phyloP scores from a whole-genome alignment of 2,329 filamentous ascomycete genomes.

The Alternaria alternata region DNA sequence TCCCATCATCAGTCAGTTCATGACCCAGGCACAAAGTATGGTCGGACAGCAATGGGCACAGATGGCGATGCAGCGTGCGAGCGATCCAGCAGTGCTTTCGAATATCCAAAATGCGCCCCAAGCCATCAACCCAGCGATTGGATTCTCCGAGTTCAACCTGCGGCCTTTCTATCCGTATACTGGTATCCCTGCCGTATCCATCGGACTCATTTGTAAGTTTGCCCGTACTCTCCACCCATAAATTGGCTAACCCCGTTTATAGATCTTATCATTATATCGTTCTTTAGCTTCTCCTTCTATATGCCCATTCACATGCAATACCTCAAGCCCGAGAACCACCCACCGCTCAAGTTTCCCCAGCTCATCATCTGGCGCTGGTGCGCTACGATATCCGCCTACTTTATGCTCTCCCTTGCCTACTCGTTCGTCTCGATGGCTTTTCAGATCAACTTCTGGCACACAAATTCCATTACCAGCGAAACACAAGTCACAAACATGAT shows the following conservation, averaged over 20 bases:
- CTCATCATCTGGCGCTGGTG: conserved; percentile 66
- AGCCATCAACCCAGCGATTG: conserved; percentile 64
- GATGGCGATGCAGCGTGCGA: conserved; percentile 54
- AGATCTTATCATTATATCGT: conserved; percentile 71
- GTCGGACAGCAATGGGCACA: conserved; percentile 60
- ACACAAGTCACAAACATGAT: conserved; percentile 51
- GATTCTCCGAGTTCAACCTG: conserved; percentile 65
- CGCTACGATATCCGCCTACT: conserved; percentile 65
- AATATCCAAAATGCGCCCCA: conserved; percentile 61
- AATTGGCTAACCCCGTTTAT: neutral
- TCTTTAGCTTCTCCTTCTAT: conserved; percentile 72
- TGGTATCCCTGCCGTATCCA: conserved; percentile 65
- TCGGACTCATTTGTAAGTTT: conserved; percentile 65
- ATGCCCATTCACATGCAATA: conserved; percentile 69
- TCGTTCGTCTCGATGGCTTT: conserved; percentile 70
- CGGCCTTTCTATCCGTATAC: conserved; percentile 66
- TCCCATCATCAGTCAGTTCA: conserved; percentile 59
- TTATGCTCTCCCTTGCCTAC: conserved; percentile 70
- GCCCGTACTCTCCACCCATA: neutral
- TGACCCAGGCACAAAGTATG: conserved; percentile 55
- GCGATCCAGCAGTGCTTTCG: conserved; percentile 48
- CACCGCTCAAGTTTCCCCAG: conserved; percentile 65
- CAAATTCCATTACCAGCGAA: conserved; percentile 55
- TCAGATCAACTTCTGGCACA: conserved; percentile 64
- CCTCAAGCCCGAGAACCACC: conserved; percentile 63